A percentile compares a stretch with the other conserved stretches of the same genome.
phyloP scores from a whole-genome alignment of 2,329 filamentous ascomycete species.

The Chaetomiaceae sp. region DNA sequence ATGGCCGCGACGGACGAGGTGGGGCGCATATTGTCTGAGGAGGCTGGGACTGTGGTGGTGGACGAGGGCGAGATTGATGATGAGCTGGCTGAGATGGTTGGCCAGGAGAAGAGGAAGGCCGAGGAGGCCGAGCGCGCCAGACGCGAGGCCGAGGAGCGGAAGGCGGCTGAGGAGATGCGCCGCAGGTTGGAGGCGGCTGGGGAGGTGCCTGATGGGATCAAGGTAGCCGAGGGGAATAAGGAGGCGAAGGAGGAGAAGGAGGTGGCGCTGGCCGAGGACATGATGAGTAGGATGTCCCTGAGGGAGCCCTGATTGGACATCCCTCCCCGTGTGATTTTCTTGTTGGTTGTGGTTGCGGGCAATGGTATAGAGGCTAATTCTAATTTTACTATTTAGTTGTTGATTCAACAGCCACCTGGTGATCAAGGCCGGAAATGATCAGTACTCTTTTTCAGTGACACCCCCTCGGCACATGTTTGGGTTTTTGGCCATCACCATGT shows the following conservation, averaged over 20 bases:
- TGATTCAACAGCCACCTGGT: slow-evolving; percentile 4
- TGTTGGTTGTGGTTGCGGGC: not conserved
- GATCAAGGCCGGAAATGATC: too few species aligned
- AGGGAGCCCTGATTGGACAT: slow-evolving; percentile 25
- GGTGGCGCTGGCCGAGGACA: slow-evolving; percentile 15
- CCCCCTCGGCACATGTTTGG: too few species aligned
- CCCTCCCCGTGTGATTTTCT: not conserved
- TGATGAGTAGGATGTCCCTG: slow-evolving; percentile 37
- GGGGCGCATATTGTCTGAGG: slow-evolving; percentile 67
- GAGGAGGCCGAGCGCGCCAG: slow-evolving; percentile 32
- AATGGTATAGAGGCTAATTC: slow-evolving; percentile 15
- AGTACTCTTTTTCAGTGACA: too few species aligned
- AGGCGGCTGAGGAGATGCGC: slow-evolving; percentile 44
- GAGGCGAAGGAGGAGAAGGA: slow-evolving; percentile 33
- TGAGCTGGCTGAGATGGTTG: slow-evolving; percentile 75
- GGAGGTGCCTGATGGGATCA: slow-evolving; percentile 24
- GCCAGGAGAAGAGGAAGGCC: slow-evolving; percentile 58
- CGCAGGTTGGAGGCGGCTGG: slow-evolving; percentile 47
- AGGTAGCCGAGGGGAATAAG: not conserved
- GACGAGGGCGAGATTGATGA: slow-evolving; percentile 85
- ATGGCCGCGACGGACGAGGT: slow-evolving; percentile 82
- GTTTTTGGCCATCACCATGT: too few species aligned
- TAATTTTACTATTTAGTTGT: slow-evolving; percentile 8
- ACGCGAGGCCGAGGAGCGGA: slow-evolving; percentile 38
- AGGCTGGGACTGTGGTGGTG: slow-evolving; percentile 44